These are phyloP conservation scores for button mushroom (Agaricus bisporus) DNA, from an alignment of 768 basidiomycete species.

Conservation along the genomic window DNA sequence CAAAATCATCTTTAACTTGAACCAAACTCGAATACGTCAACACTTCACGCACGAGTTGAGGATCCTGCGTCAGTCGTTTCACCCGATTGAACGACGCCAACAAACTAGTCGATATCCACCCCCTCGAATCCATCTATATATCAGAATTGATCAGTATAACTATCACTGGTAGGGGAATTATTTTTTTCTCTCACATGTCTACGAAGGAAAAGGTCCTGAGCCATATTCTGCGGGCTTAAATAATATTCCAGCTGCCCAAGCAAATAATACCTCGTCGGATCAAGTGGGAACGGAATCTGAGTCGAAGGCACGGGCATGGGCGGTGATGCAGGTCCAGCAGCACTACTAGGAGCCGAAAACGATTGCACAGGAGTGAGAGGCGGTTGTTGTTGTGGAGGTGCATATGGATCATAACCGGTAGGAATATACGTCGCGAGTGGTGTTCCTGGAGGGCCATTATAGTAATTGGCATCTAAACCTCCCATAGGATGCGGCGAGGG, in stretches of 20 bases:
- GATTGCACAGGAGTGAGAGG: slow-evolving; percentile 6
- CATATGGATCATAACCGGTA: slow-evolving; percentile 10
- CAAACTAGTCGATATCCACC: slow-evolving; percentile 79
- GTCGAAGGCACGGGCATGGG: slow-evolving; percentile 43
- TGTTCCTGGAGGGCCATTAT: slow-evolving; percentile 1
- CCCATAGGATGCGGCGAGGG: neutral
- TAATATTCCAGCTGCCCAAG: slow-evolving; percentile 90
- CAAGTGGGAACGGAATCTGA: slow-evolving; percentile 48
- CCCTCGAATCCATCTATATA: slow-evolving; percentile 81
- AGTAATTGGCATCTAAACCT: slow-evolving; percentile 12
- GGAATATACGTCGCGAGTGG: slow-evolving; percentile 13
- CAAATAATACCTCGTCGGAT: slow-evolving; percentile 60
- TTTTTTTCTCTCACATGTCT: slow-evolving; percentile 49
- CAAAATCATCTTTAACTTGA: slow-evolving; percentile 63
- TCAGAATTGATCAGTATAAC: slow-evolving; percentile 4
- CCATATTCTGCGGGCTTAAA: slow-evolving; percentile 84
- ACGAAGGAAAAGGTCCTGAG: slow-evolving; percentile 79
- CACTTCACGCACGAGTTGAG: slow-evolving; percentile 61
- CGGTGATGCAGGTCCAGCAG: slow-evolving; percentile 12
- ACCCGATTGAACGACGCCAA: slow-evolving; percentile 89
- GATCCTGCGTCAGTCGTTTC: slow-evolving; percentile 53
- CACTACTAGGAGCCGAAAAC: neutral
- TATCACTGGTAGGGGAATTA: neutral
- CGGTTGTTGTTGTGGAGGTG: slow-evolving; percentile 18
- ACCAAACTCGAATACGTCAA: slow-evolving; percentile 60